These are phyloP conservation scores for Solanum dulcamara DNA, from an alignment of 257 asterid genomes.

Conservation along the genomic window DNA sequence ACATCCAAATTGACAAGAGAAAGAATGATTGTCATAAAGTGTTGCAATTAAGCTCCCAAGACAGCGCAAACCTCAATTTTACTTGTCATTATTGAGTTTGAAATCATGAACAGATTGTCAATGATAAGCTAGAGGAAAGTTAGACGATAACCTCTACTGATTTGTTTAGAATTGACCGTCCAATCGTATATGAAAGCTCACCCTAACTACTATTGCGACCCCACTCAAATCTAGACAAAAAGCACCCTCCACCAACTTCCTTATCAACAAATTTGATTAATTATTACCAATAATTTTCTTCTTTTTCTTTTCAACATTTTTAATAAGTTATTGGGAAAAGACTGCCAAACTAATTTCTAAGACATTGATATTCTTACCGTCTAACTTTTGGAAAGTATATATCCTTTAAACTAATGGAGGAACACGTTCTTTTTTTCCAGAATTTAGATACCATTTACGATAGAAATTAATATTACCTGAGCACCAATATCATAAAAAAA, in stretches of 20 bases:
- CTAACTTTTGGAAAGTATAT: too few relatives aligned
- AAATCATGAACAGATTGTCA: background rate
- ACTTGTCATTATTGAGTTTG: background rate
- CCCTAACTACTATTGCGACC: background rate
- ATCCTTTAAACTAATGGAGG: too few relatives aligned
- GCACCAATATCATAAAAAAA: slow-evolving; percentile 65
- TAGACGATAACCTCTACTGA: background rate
- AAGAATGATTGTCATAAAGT: background rate
- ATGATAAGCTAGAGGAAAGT: background rate
- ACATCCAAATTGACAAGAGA: too few relatives aligned
- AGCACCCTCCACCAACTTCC: background rate
- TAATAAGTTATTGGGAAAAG: too few relatives aligned
- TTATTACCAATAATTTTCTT: background rate
- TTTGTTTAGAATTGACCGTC: background rate
- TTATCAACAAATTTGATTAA: background rate
- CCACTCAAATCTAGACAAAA: background rate
- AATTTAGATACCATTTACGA: too few relatives aligned
- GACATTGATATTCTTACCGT: too few relatives aligned
- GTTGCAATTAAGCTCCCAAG: background rate
- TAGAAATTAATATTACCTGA: slow-evolving; percentile 22
- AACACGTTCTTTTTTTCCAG: too few relatives aligned
- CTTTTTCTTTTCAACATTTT: background rate
- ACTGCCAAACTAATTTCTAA: too few relatives aligned
- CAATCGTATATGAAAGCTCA: background rate
- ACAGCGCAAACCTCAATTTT: background rate